Evolutionary conservation across 169 alveolate genomes (phyloP), one percentile per base, ranked within the genome.

Genomic region (Cryptosporidium meleagridis): DNA sequence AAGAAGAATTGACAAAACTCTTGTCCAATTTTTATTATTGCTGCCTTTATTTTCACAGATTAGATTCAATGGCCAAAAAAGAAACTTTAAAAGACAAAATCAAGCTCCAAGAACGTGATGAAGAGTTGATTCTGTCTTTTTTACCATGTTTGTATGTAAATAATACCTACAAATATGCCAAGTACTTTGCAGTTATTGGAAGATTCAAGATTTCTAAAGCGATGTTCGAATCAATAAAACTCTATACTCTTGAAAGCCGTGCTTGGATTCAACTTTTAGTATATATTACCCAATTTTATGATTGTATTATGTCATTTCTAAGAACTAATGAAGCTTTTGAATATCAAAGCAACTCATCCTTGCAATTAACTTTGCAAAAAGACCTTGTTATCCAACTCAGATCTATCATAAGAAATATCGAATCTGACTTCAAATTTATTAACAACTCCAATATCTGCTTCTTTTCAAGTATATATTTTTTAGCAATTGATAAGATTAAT

Each of bases 141-240:
- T 39, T 80, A 16, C 75, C 73, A 41, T 21, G 33, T 5, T 44
- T 65, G 8, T 7, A 39, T 12, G 14, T 80, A 8, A 21, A 12
- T 16, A 39, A 62, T 16, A 16, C 12, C 10, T 80, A 80, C 26
- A 80, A 45, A 39, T 80, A 62, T 41, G 87, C 70, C 6, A 65
- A 65, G n/a, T 41, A 39, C 44, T 65, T 80, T 45, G 51, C 67
- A 16, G 70, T 80, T 18, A 48, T 23, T 39, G 68, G 75, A 7
- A 31, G 44, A 16, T 80, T 26, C 21, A 39, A 45, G 26, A 8
- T 80, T 6, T 41, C 87, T 16, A 80, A 21, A 37, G 37, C 39
- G 3, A 59, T 80, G 29, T 65, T 80, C 14, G 75, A 65, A 12
- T 59, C 45, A n/a, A 62, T 62, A 10, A 65, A 62, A 16, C 35